Evolutionary conservation across 176 grass and related monocot genomes (phyloP).

Genomic region (Aegilops tauschii): DNA sequence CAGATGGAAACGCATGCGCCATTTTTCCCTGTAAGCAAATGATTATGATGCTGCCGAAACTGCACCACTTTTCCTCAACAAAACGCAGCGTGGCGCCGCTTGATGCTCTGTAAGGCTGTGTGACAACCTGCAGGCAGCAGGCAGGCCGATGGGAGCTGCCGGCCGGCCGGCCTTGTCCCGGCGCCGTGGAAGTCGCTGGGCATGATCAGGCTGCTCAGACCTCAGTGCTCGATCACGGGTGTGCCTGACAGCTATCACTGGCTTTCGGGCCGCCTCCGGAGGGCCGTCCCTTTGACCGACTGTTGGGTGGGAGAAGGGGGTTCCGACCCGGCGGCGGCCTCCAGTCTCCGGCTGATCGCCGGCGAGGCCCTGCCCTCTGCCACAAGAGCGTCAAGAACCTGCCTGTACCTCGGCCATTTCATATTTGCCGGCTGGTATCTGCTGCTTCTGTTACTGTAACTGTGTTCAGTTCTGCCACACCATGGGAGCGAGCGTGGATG

Average conservation of each 20-base stretch:
- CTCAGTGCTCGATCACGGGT: not conserved
- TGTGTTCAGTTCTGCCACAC: not conserved
- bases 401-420: not conserved
- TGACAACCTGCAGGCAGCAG: not conserved
- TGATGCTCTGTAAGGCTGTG: not conserved
- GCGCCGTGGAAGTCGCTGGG: not conserved
- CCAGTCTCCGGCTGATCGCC: not conserved
- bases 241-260: not conserved
- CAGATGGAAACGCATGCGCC: not conserved
- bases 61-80: not conserved
- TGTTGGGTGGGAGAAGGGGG: not conserved
- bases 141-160: not conserved
- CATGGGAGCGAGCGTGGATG: slow-evolving; percentile 6
- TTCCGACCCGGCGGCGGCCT: not conserved
- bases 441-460: not conserved
- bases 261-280: not conserved
- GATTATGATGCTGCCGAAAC: not conserved
- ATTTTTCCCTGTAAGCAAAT: not conserved
- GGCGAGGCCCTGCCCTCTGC: not conserved
- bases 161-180: slow-evolving; percentile 9
- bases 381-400: not conserved
- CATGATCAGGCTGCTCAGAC: not conserved
- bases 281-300: not conserved
- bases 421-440: not conserved
- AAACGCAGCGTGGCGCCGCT: not conserved